A percentile compares a stretch with the other conserved stretches of the same genome.
Conservation (phyloP, 306 rosid genomes). For the Acmispon strigosus region DNA sequence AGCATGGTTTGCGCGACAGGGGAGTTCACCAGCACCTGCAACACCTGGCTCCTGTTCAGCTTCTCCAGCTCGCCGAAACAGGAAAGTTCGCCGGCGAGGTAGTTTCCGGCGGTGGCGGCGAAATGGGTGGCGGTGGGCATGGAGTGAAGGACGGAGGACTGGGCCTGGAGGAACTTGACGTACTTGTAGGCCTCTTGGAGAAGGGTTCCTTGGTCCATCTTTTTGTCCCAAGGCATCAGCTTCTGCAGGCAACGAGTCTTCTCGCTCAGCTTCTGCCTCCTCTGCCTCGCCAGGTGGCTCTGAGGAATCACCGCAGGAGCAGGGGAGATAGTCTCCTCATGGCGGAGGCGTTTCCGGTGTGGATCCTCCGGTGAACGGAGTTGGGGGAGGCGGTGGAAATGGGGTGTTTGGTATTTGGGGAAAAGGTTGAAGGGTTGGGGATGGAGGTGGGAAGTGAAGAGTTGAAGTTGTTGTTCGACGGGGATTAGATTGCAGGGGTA, state of each 20-base stretch:
- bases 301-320: conserved; percentile 25
- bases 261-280: conserved; percentile 74
- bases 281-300: conserved; percentile 46
- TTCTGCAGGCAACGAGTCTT: conserved; percentile 74
- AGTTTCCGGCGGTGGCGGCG: background rate
- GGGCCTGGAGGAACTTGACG: conserved; percentile 74
- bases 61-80: conserved; percentile 42
- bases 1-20: conserved; percentile 68
- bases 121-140: conserved; percentile 45
- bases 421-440: conserved; percentile 23
- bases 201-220: conserved; percentile 79
- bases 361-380: conserved; percentile 31
- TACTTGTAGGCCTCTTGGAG: conserved; percentile 59
- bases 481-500: conserved; percentile 10
- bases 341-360: conserved; percentile 26
- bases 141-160: conserved; percentile 40
- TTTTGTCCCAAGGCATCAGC: conserved; percentile 80
- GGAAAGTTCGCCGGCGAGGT: background rate
- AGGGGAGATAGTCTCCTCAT: background rate
- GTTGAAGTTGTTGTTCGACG: background rate
- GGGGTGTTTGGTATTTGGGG: background rate
- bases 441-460: background rate
- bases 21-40: conserved; percentile 72
- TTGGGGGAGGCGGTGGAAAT: conserved; percentile 43
- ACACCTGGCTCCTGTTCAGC: conserved; percentile 55